Evolutionary conservation across 352 stramenopile genomes (phyloP).

Genomic region (Phytophthora cryptogea): DNA sequence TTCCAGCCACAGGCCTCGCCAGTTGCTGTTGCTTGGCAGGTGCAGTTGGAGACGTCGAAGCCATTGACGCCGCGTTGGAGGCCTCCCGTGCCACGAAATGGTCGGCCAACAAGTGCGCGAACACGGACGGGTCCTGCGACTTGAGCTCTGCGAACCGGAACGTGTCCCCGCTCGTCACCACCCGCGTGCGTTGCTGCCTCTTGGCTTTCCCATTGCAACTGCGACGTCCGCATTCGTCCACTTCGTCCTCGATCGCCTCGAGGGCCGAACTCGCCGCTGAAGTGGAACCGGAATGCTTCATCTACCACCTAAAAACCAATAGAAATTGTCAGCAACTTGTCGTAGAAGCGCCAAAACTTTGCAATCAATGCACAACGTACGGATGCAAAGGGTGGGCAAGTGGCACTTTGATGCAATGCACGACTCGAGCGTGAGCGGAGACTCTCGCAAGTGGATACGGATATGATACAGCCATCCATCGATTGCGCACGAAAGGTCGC

Average conservation of each 20-base stretch:
- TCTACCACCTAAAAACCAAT: slow-evolving; percentile 3
- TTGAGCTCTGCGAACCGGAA: slow-evolving; percentile 21
- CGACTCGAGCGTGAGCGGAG: too few relatives aligned
- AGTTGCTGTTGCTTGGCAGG: slow-evolving; percentile 9
- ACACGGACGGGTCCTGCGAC: slow-evolving; percentile 25
- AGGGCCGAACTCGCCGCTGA: neutral
- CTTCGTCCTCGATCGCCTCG: slow-evolving; percentile 11
- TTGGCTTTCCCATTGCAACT: slow-evolving; percentile 12
- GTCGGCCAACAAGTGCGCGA: slow-evolving; percentile 31
- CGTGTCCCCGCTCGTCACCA: slow-evolving; percentile 2
- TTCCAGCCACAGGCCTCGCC: slow-evolving; percentile 21
- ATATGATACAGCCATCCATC: slow-evolving; percentile 3
- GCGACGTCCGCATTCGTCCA: slow-evolving; percentile 17
- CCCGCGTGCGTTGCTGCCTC: slow-evolving; percentile 4
- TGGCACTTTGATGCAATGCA: slow-evolving; percentile 13
- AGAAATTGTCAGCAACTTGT: neutral
- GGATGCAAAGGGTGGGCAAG: neutral
- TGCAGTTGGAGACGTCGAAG: neutral
- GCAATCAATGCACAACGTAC: too few relatives aligned
- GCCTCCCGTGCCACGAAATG: slow-evolving; percentile 32
- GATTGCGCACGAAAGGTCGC: slow-evolving; percentile 24
- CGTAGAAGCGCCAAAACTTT: too few relatives aligned
- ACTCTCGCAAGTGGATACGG: slow-evolving; percentile 12
- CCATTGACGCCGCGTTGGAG: neutral
- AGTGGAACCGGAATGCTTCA: slow-evolving; percentile 7